A percentile compares a stretch with the other conserved stretches of the same genome.
Evolutionary conservation across 306 rosid species (phyloP).

Genomic region (Quercus engelmannii): DNA sequence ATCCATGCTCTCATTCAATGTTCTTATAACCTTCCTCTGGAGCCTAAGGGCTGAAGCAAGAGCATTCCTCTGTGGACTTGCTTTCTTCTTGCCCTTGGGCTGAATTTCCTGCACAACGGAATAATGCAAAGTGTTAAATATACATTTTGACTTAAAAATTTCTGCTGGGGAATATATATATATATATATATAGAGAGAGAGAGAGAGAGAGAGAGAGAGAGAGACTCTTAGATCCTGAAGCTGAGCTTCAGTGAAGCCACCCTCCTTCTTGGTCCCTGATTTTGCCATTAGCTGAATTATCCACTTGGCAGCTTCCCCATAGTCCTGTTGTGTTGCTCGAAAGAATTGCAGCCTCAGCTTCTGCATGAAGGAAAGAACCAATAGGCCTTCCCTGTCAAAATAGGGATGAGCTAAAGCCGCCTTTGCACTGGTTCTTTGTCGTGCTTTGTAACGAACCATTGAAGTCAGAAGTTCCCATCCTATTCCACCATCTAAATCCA

Average conservation of each 20-base stretch:
- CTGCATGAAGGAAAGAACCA: constrained; percentile 83
- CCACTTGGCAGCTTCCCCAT: constrained; percentile 88
- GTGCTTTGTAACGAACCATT: constrained; percentile 83
- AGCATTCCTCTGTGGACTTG: constrained; percentile 58
- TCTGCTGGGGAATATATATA: neutral
- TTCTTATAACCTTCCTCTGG: constrained; percentile 67
- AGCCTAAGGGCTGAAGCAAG: constrained; percentile 78
- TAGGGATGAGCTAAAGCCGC: constrained; percentile 87
- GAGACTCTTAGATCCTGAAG: constrained; percentile 70
- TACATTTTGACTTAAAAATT: neutral
- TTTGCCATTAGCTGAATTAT: constrained; percentile 75
- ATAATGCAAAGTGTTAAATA: neutral
- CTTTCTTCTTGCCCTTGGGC: constrained; percentile 60
- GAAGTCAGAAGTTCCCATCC: constrained; percentile 96
- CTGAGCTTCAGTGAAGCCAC: constrained; percentile 98
- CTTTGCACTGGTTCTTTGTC: constrained; percentile 90
- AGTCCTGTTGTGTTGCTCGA: constrained; percentile 84
- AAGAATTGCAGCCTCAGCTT: constrained; percentile 66
- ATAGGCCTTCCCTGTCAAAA: constrained; percentile 74
- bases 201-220: too few relatives aligned
- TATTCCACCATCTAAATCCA: constrained; percentile 88
- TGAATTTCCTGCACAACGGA: constrained; percentile 51
- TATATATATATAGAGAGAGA: too few relatives aligned
- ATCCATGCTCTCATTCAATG: constrained; percentile 84
- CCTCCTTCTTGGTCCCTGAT: constrained; percentile 80